Conservation (phyloP, 306 rosid genomes). For the Vigna angularis region DNA sequence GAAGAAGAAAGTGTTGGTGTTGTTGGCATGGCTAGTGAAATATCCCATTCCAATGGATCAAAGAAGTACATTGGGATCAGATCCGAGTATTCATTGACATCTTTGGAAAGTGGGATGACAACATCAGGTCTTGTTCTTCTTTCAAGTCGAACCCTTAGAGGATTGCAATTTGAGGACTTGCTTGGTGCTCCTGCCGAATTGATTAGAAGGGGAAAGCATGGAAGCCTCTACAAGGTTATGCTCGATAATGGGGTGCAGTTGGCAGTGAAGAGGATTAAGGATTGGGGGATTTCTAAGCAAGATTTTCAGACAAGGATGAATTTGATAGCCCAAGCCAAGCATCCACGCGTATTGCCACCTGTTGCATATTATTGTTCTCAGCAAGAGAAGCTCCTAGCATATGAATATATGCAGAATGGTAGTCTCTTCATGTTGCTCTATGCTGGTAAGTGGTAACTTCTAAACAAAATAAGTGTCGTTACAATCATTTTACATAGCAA, state of each 20-base stretch:
- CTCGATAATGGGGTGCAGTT: constrained; percentile 55
- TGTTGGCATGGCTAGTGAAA: constrained; percentile 43
- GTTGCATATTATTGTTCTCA: constrained; percentile 76
- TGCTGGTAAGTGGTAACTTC: constrained; percentile 64
- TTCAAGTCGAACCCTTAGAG: constrained; percentile 43
- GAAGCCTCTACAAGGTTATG: constrained; percentile 78
- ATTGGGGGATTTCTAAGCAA: constrained; percentile 61
- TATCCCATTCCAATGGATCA: constrained; percentile 46
- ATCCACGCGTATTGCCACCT: constrained; percentile 57
- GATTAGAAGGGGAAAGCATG: constrained; percentile 71
- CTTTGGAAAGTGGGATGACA: constrained; percentile 56
- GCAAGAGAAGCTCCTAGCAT: constrained; percentile 79
- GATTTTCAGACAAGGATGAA: constrained; percentile 64
- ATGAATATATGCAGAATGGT: constrained; percentile 73
- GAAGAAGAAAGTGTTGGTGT: constrained; percentile 36
- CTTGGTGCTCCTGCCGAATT: constrained; percentile 78
- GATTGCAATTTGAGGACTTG: constrained; percentile 67
- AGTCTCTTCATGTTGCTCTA: constrained; percentile 75
- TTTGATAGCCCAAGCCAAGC: constrained; percentile 56
- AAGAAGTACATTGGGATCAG: constrained; percentile 41
- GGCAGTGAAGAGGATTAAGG: constrained; percentile 82
- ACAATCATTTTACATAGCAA: not conserved
- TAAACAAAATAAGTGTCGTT: not conserved
- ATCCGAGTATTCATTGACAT: constrained; percentile 61
- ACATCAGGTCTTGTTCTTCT: constrained; percentile 60